Conservation (phyloP, 768 basidiomycete genomes). For the Hypholoma sublateritium region DNA sequence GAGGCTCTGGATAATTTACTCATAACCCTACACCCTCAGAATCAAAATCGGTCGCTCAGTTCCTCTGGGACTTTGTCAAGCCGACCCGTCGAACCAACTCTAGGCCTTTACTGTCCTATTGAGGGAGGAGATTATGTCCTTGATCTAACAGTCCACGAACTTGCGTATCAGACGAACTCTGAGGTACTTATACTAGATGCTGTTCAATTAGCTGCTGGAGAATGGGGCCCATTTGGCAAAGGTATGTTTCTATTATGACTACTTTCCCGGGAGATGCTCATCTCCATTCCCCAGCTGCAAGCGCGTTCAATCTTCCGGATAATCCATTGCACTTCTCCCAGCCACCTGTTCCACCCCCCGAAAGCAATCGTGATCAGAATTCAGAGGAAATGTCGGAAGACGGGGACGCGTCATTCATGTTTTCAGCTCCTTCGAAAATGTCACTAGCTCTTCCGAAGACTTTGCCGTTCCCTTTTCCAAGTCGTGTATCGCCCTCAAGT, state of each 20-base stretch:
- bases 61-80: constrained; percentile 38
- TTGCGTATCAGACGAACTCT: constrained; percentile 70
- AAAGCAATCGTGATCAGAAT: constrained; percentile 15
- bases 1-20: constrained; percentile 75
- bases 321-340: constrained; percentile 76
- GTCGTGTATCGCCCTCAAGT: constrained; percentile 26
- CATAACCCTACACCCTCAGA: constrained; percentile 78
- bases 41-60: constrained; percentile 72
- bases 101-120: constrained; percentile 87
- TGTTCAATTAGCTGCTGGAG: constrained; percentile 83
- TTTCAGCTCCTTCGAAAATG: constrained; percentile 37
- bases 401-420: constrained; percentile 31
- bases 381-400: constrained; percentile 41
- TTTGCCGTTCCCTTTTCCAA: constrained; percentile 30
- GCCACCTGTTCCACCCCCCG: constrained; percentile 22
- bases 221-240: constrained; percentile 83
- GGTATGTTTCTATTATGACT: constrained; percentile 38
- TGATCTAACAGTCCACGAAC: constrained; percentile 74
- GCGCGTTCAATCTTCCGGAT: constrained; percentile 60
- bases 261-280: background rate
- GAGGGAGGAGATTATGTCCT: constrained; percentile 83
- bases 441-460: constrained; percentile 7
- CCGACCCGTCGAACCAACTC: constrained; percentile 69
- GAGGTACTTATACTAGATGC: constrained; percentile 87
- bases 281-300: constrained; percentile 51